Conservation (phyloP, 2,329 filamentous ascomycete genomes). For the Fusarium sterilihyphosum region DNA sequence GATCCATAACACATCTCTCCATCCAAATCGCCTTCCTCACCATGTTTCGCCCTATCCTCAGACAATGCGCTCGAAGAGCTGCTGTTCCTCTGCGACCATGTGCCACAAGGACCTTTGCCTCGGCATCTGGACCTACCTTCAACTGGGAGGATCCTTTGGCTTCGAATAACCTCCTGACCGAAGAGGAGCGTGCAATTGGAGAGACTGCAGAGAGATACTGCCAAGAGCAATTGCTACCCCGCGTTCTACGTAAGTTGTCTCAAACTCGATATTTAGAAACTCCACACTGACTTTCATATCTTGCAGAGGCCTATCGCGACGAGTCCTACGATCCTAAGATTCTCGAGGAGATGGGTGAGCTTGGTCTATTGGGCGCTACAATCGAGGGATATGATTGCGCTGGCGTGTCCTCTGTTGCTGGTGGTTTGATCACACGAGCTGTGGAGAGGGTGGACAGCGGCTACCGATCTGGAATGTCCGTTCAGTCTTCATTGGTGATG, state of each 20-base stretch:
- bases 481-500: constrained; percentile 94
- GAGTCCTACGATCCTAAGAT: constrained; percentile 89
- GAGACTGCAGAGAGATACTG: constrained; percentile 95
- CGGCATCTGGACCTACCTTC: constrained; percentile 61
- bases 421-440: constrained; percentile 88
- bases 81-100: constrained; percentile 38
- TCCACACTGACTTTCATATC: constrained; percentile 10
- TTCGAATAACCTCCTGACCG: constrained; percentile 79
- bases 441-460: constrained; percentile 92
- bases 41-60: constrained; percentile 48
- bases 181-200: constrained; percentile 89
- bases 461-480: constrained; percentile 92
- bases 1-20: not conserved
- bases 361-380: constrained; percentile 87
- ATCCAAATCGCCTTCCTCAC: not conserved
- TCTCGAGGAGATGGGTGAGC: constrained; percentile 89
- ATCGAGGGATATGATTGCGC: constrained; percentile 91
- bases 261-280: not conserved
- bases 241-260: constrained; percentile 76
- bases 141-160: constrained; percentile 93
- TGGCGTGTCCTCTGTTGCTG: constrained; percentile 86
- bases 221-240: constrained; percentile 85
- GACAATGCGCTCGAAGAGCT: constrained; percentile 42
- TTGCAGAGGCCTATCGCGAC: constrained; percentile 80
- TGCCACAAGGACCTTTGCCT: constrained; percentile 50